Conservation (phyloP, 768 basidiomycete genomes). For the Tricholomella constricta region DNA sequence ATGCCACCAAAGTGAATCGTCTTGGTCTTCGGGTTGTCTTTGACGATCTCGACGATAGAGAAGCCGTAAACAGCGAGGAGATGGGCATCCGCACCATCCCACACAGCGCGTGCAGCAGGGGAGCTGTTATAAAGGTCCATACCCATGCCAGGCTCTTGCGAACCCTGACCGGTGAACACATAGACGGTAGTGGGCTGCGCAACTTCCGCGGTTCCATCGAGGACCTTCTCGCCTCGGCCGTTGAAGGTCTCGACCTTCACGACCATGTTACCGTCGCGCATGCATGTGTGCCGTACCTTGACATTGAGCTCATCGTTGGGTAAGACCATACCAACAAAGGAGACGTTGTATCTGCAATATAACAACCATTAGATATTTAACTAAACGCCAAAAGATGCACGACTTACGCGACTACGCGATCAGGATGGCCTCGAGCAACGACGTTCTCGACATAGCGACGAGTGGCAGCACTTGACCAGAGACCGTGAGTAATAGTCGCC, state of each 20-base stretch:
- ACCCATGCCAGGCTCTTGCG: constrained; percentile 98
- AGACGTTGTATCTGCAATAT: constrained; percentile 75
- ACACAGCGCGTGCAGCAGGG: constrained; percentile 92
- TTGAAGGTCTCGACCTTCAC: constrained; percentile 88
- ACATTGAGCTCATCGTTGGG: constrained; percentile 87
- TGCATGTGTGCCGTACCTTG: constrained; percentile 85
- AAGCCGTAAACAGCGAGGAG: constrained; percentile 95
- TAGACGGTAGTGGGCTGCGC: constrained; percentile 91
- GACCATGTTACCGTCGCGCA: constrained; percentile 92
- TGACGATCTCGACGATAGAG: constrained; percentile 98
- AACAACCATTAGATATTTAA: background rate
- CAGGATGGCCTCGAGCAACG: constrained; percentile 89
- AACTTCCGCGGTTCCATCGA: constrained; percentile 92
- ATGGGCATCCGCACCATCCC: constrained; percentile 96
- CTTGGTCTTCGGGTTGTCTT: constrained; percentile 97
- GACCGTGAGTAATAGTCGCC: constrained; percentile 95
- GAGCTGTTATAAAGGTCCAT: constrained; percentile 97
- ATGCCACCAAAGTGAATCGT: constrained; percentile 99
- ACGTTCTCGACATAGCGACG: constrained; percentile 91
- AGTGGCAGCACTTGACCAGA: constrained; percentile 96
- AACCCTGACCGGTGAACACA: constrained; percentile 98
- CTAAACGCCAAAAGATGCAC: constrained; percentile 4
- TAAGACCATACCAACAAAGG: constrained; percentile 97
- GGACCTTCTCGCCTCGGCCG: constrained; percentile 83
- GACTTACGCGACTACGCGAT: constrained; percentile 84